These are phyloP conservation scores for Monosporascus ibericus DNA, from an alignment of 2,329 filamentous ascomycete genomes.

Conservation along the genomic window DNA sequence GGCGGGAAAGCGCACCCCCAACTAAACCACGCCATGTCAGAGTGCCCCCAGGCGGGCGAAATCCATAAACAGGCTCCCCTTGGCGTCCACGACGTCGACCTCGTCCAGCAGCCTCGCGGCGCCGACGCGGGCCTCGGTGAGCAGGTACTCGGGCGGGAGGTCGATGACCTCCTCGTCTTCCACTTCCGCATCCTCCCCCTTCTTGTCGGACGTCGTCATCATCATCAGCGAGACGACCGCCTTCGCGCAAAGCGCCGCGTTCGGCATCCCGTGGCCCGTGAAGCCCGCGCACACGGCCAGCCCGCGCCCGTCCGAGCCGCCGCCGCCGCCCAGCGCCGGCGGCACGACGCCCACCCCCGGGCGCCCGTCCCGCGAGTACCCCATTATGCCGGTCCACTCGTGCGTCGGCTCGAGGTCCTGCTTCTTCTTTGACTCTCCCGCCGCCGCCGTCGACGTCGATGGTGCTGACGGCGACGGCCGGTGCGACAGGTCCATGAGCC, in stretches of 20 bases:
- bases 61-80: constrained; percentile 14
- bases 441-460: neutral
- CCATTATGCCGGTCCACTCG: constrained; percentile 81
- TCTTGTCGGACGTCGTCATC: constrained; percentile 44
- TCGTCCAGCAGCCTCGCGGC: constrained; percentile 13
- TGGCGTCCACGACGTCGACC: constrained; percentile 9
- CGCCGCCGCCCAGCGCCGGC: constrained; percentile 39
- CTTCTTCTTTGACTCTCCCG: constrained; percentile 17
- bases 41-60: constrained; percentile 2
- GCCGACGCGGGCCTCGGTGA: constrained; percentile 27
- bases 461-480: constrained; percentile 5
- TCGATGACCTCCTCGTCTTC: constrained; percentile 31
- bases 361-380: constrained; percentile 58
- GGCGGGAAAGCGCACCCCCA: too few relatives aligned
- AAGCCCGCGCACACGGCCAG: constrained; percentile 62
- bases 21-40: neutral
- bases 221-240: constrained; percentile 48
- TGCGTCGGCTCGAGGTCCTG: constrained; percentile 45
- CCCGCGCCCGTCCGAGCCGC: constrained; percentile 51
- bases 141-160: constrained; percentile 37
- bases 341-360: constrained; percentile 71
- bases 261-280: constrained; percentile 73
- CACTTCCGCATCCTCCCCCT: constrained; percentile 22
- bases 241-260: constrained; percentile 60
- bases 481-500: constrained; percentile 34